These are phyloP conservation scores for Podaxis rugospora DNA, from an alignment of 768 basidiomycete genomes.

Conservation along the genomic window DNA sequence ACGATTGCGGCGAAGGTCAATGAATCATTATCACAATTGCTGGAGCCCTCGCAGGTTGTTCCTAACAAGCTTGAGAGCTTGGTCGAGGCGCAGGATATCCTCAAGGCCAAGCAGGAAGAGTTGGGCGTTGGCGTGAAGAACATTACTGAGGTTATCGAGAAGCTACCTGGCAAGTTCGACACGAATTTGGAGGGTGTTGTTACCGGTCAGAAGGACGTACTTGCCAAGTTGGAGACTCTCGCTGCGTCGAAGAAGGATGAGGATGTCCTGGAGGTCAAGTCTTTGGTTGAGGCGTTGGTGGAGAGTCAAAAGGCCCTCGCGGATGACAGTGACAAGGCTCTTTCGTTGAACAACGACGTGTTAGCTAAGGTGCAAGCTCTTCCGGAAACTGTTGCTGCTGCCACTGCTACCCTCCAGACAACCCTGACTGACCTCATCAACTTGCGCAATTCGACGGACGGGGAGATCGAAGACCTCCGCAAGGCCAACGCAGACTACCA, in stretches of 20 bases:
- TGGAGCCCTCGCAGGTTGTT: constrained; percentile 12
- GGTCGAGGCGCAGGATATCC: not conserved
- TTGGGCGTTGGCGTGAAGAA: constrained; percentile 1
- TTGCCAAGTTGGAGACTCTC: constrained; percentile 35
- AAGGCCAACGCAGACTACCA: constrained; percentile 66
- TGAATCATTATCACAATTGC: constrained; percentile 41
- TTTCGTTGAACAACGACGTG: constrained; percentile 48
- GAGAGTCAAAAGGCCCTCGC: constrained; percentile 46
- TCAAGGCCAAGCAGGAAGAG: constrained; percentile 1
- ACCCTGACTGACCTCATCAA: constrained; percentile 59
- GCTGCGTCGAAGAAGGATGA: constrained; percentile 36
- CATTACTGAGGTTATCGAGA: constrained; percentile 1
- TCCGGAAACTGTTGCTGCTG: constrained; percentile 53
- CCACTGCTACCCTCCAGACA: constrained; percentile 52
- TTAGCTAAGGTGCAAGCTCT: constrained; percentile 50
- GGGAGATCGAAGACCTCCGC: constrained; percentile 68
- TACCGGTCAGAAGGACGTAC: constrained; percentile 17
- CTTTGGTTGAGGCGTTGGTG: constrained; percentile 42
- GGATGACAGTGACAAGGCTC: constrained; percentile 43
- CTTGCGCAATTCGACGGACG: constrained; percentile 51
- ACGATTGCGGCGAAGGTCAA: constrained; percentile 49
- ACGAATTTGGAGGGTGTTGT: not conserved
- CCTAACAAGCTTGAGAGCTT: constrained; percentile 1
- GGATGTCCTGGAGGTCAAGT: constrained; percentile 40
- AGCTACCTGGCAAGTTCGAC: not conserved